phyloP scores from a whole-genome alignment of 768 basidiomycete species.

The Lactifluus hygrophoroides region DNA sequence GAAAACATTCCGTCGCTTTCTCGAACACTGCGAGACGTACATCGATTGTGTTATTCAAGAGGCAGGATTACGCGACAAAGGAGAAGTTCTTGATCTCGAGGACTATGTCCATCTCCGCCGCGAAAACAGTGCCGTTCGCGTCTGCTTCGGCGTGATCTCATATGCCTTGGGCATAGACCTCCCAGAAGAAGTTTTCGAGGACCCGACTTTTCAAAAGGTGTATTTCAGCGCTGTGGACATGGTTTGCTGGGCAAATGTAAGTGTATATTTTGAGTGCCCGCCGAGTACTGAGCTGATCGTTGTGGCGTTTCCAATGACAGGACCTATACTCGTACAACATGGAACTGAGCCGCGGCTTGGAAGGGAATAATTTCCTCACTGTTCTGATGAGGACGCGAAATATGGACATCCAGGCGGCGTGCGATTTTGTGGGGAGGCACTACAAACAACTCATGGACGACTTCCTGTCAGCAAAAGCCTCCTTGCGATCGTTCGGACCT shows the following conservation, averaged over 20 bases:
- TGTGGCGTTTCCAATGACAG: slow-evolving; percentile 27
- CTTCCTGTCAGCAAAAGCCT: slow-evolving; percentile 38
- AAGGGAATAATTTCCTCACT: slow-evolving; percentile 60
- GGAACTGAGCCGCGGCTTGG: slow-evolving; percentile 58
- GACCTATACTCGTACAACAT: slow-evolving; percentile 68
- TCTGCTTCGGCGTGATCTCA: slow-evolving; percentile 56
- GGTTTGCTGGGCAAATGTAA: slow-evolving; percentile 64
- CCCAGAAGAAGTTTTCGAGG: slow-evolving; percentile 50
- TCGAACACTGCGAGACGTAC: slow-evolving; percentile 45
- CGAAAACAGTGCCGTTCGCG: slow-evolving; percentile 58
- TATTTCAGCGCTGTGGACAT: slow-evolving; percentile 56
- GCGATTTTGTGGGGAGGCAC: slow-evolving; percentile 46
- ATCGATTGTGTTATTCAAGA: slow-evolving; percentile 50
- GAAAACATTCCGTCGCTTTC: slow-evolving; percentile 41
- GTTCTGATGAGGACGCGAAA: slow-evolving; percentile 52
- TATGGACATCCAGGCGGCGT: slow-evolving; percentile 49
- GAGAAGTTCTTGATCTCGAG: slow-evolving; percentile 44
- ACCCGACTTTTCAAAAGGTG: slow-evolving; percentile 44
- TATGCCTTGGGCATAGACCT: slow-evolving; percentile 55
- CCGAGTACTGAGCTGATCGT: not conserved
- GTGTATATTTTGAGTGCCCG: slow-evolving; percentile 18
- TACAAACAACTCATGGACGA: slow-evolving; percentile 42
- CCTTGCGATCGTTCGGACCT: slow-evolving; percentile 41
- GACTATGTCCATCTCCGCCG: slow-evolving; percentile 52
- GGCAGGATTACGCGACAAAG: slow-evolving; percentile 51